Evolutionary conservation across 2,329 filamentous ascomycete genomes (phyloP).

Genomic region (Fusarium keratoplasticum): DNA sequence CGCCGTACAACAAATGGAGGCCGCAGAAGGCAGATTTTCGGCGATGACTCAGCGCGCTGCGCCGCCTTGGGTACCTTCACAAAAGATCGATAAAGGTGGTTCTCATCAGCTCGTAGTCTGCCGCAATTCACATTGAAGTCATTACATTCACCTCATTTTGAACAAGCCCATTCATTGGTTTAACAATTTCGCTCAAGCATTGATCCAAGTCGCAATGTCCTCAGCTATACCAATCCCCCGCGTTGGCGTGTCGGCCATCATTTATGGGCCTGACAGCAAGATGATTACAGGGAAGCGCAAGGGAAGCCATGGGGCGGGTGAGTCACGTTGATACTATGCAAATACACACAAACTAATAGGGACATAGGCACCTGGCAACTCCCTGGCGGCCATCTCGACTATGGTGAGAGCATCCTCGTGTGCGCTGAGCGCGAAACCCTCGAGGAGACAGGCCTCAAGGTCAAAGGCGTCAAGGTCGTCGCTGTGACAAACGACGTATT

Average conservation of each 20-base stretch:
- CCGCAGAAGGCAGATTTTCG: background rate
- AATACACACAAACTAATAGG: slow-evolving; percentile 10
- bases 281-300: slow-evolving; percentile 61
- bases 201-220: slow-evolving; percentile 14
- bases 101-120: background rate
- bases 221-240: slow-evolving; percentile 47
- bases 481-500: slow-evolving; percentile 78
- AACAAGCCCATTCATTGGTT: background rate
- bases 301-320: slow-evolving; percentile 63
- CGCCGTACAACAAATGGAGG: background rate
- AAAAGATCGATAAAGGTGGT: slow-evolving; percentile 7
- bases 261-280: slow-evolving; percentile 56
- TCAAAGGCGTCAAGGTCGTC: slow-evolving; percentile 65
- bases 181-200: background rate
- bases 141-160: background rate
- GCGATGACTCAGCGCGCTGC: slow-evolving; percentile 29
- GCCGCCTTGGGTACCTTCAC: slow-evolving; percentile 10
- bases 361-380: slow-evolving; percentile 70
- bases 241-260: slow-evolving; percentile 62
- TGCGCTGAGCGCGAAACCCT: slow-evolving; percentile 75
- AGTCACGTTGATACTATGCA: background rate
- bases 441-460: slow-evolving; percentile 76
- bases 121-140: background rate
- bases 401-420: slow-evolving; percentile 69
- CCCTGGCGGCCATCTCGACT: slow-evolving; percentile 82